A percentile compares a stretch with the other conserved stretches of the same genome.
These are phyloP conservation scores for Marasmius oreades DNA, from an alignment of 1,284 basidiomycete species.

Conservation along the genomic window DNA sequence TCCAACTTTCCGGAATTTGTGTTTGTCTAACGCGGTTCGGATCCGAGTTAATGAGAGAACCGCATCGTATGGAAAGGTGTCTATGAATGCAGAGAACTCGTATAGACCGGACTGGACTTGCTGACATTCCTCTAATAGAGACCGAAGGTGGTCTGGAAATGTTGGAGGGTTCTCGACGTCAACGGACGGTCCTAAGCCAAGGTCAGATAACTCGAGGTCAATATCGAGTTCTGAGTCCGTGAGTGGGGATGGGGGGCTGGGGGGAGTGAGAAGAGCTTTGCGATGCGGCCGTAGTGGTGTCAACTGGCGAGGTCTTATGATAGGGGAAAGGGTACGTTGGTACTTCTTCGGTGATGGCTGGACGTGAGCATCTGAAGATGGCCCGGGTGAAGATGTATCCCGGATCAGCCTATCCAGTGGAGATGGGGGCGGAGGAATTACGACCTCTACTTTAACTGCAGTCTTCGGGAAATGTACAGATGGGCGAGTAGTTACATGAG, in stretches of 20 bases:
- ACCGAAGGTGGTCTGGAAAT: constrained; percentile 49
- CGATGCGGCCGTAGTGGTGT: constrained; percentile 58
- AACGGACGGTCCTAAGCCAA: constrained; percentile 24
- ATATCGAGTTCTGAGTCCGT: constrained; percentile 51
- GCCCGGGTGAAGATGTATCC: constrained; percentile 2
- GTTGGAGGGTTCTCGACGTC: constrained; percentile 17
- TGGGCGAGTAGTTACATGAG: constrained; percentile 11
- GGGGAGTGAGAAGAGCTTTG: constrained; percentile 37
- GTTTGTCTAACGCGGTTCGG: constrained; percentile 11
- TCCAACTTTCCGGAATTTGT: constrained; percentile 78
- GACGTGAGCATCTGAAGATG: constrained; percentile 1
- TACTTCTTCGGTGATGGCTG: constrained; percentile 8
- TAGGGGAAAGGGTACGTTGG: constrained; percentile 25
- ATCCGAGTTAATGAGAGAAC: constrained; percentile 30
- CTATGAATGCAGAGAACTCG: constrained; percentile 78
- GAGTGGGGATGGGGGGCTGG: constrained; percentile 47
- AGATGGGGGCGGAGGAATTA: constrained; percentile 33
- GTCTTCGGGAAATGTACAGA: constrained; percentile 1
- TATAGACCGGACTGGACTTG: constrained; percentile 53
- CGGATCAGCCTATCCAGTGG: constrained; percentile 10
- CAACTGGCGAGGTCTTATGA: constrained; percentile 48
- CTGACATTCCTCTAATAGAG: constrained; percentile 63
- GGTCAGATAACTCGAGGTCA: constrained; percentile 51
- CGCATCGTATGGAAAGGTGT: constrained; percentile 71
- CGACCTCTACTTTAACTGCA: constrained; percentile 28